Conservation (phyloP, 495 filamentous ascomycete species). For the Amniculicola lignicola region DNA sequence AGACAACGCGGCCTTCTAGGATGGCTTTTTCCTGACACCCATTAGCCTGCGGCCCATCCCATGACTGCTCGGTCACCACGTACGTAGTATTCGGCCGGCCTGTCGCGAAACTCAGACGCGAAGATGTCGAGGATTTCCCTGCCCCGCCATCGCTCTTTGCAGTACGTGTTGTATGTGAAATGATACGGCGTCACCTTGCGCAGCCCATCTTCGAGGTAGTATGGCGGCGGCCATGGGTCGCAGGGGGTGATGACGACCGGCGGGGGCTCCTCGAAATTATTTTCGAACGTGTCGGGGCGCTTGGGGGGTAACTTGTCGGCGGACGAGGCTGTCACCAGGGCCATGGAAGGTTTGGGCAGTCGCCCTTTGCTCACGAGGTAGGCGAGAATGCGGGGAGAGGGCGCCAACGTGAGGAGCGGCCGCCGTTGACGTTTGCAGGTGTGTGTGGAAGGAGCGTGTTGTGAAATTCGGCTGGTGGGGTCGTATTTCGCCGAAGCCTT, state of each 20-base stretch:
- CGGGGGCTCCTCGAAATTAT: constrained; percentile 46
- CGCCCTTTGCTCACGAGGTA: constrained; percentile 57
- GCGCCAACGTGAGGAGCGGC: constrained; percentile 48
- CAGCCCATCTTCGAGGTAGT: constrained; percentile 75
- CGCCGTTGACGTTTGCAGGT: not conserved
- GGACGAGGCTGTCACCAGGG: constrained; percentile 51
- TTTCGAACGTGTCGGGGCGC: constrained; percentile 25
- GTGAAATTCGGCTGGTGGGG: not conserved
- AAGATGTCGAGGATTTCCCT: constrained; percentile 76
- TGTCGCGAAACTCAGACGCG: constrained; percentile 78
- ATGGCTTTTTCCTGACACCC: constrained; percentile 62
- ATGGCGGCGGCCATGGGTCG: constrained; percentile 66
- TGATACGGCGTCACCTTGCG: constrained; percentile 84
- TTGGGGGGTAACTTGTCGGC: constrained; percentile 19
- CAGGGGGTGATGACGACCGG: constrained; percentile 58
- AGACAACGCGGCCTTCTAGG: constrained; percentile 64
- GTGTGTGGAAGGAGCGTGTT: not conserved
- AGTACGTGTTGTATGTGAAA: constrained; percentile 91
- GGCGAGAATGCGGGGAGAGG: constrained; percentile 57
- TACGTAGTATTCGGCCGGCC: constrained; percentile 77
- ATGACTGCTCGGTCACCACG: not conserved
- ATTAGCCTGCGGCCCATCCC: not conserved
- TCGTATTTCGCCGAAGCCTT: no score
- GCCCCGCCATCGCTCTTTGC: constrained; percentile 85
- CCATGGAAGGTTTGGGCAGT: constrained; percentile 50